Evolutionary conservation across 2,329 filamentous ascomycete genomes (phyloP), one percentile per base, ranked within the genome.

Genomic region (Tolypocladium endophyticum): DNA sequence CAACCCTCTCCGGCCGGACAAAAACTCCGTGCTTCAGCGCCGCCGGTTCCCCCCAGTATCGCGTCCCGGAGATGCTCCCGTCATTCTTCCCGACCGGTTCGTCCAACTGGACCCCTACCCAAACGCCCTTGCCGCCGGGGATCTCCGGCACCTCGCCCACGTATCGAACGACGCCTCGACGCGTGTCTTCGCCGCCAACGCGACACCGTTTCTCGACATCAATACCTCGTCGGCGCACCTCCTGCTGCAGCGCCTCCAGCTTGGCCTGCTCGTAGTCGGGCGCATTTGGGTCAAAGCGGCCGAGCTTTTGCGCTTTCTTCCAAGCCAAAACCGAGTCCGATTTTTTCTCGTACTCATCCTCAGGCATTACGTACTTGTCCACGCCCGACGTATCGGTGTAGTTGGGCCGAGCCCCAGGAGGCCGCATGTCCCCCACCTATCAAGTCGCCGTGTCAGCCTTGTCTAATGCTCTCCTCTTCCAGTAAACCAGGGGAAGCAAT

Each of bases 231-330:
- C 82, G 81, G 64, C 81, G 77, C 64, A 96, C 79, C 69, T 95
- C 90, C 59, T 83, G 82, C 64, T 86, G 80, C 50, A 87, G 81
- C 45, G 87, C 86, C 20, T 83, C 81, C 60, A 89, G 77, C 71
- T 89, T 89, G 63, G 89, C 83, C 70, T 90, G 81, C 71, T 92
- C 87, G 28, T 88, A 83, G 61, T 80, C 84, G 23, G 89, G 86
- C 9, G 92, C 90, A 66, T 87, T 81, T 16, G 94, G 94, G 71
- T 97, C 91, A 75, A 99, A 99, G 41, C 94, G 90, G 57, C 94
- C 94, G n/a, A 97, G 84, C 72, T 95, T 92, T 73, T 96, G 87
- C n/a, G 86, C 79, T 76, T 90, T 93, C 77, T 99, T 99, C 92
- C 92, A 97, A 7, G 92, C 90, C 30, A 97, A 83, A 18, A 99